phyloP scores from a whole-genome alignment of 257 asterid genomes.

The Nicotiana benthamiana region DNA sequence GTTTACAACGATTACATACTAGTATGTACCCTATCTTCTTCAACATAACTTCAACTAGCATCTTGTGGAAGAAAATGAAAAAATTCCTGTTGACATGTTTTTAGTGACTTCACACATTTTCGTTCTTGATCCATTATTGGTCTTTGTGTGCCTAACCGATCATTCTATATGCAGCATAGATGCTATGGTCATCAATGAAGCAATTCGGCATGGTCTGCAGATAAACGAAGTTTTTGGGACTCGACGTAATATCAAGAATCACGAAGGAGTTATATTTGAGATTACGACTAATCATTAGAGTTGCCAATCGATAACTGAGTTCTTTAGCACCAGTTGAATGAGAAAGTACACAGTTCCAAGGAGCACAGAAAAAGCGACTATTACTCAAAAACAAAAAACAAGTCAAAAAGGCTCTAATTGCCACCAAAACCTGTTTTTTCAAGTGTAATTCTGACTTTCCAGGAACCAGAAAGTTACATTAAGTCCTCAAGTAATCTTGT shows the following conservation, averaged over 20 bases:
- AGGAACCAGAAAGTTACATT: neutral
- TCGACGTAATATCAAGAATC: slow-evolving; percentile 44
- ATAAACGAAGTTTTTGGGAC: slow-evolving; percentile 68
- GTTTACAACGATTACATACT: neutral
- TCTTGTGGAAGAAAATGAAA: neutral
- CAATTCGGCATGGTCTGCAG: slow-evolving; percentile 51
- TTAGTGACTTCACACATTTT: neutral
- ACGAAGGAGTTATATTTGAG: slow-evolving; percentile 68
- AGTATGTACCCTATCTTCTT: neutral
- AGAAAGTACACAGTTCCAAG: neutral
- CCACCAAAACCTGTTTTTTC: neutral
- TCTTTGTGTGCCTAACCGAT: neutral
- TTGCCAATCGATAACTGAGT: neutral
- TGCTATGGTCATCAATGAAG: slow-evolving; percentile 62
- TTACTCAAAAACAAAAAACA: neutral
- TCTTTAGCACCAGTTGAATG: neutral
- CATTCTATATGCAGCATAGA: slow-evolving; percentile 54
- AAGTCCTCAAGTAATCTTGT: neutral
- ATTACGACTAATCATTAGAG: slow-evolving; percentile 12
- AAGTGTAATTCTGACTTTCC: neutral
- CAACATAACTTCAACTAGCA: neutral
- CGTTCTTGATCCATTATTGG: neutral
- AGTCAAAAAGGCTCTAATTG: neutral
- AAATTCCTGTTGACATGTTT: neutral
- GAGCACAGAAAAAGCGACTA: neutral